phyloP scores from a whole-genome alignment of 139 green algal species.

The Chlamydomonas sp. region DNA sequence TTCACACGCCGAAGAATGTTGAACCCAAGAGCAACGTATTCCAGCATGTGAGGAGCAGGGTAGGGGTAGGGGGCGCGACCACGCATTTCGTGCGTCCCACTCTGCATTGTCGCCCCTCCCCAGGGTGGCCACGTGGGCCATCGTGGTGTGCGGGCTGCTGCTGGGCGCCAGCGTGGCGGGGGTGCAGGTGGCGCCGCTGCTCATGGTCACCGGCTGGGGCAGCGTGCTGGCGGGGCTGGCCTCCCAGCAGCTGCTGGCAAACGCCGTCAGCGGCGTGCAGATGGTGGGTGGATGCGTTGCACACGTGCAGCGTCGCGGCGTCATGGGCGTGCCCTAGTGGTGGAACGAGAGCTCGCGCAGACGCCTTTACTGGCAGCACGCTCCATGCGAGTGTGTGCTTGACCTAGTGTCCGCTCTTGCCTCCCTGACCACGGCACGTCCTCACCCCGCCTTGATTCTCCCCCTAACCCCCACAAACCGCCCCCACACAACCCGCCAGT shows the following conservation, averaged over 20 bases:
- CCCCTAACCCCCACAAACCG: background rate
- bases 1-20: no score
- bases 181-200: conserved; percentile 26
- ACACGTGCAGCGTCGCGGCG: no score
- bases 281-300: background rate
- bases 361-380: no score
- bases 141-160: background rate
- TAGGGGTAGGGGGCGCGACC: no score
- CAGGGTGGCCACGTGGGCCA: conserved; percentile 11
- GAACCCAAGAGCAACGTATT: no score
- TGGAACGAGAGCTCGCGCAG: no score
- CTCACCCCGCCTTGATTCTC: background rate
- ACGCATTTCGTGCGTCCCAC: no score
- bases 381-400: background rate
- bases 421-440: background rate
- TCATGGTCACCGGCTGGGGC: conserved; percentile 26
- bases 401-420: conserved; percentile 2
- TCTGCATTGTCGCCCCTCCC: background rate
- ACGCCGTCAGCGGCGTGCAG: conserved; percentile 20
- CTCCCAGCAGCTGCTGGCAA: conserved; percentile 36
- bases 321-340: no score
- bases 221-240: conserved; percentile 35
- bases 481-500: conserved; percentile 27
- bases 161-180: conserved; percentile 2
- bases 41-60: no score